Evolutionary conservation across 2,329 filamentous ascomycete genomes (phyloP), one percentile per base, ranked within the genome.

Genomic region (Aspergillus arachidicola): DNA sequence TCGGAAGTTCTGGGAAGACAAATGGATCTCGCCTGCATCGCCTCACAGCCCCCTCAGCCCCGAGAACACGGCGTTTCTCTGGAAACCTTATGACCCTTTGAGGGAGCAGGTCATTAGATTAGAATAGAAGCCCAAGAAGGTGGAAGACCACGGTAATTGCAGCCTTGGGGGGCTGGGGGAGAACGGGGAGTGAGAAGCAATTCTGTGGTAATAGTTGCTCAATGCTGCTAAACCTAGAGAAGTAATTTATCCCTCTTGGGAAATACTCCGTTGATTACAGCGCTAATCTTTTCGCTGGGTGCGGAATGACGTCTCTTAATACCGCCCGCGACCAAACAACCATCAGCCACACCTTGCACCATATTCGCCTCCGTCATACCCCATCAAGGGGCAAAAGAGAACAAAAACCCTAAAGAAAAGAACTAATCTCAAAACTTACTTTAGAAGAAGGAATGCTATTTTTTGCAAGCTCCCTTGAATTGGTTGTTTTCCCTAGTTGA

Each of bases 291-390:
- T 14, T 32, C 19, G 21, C 38, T 63, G 32, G 61, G 56, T 50
- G 66, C 64, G 64, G 64, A 69, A 73, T 73, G 71, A 73, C 72
- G 71, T 74, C 67, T 69, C 55, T 59, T 57, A 61, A 28, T 32
- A 50, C 55, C 32, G 50, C 41, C 55, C 28, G 45, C 34, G 34
- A 19, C 16, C 36, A 23, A 36, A 55, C 12, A 28, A 38, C 14
- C 32, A 26, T 21, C 59, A 32, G 51, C 53, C 41, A 57, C 41
- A 57, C 41, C 6, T 19, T 21, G 9, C 9, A 34, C 14, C 46
- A 30, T 21, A 23, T 46, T 46, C n/a, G n/a, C 21, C n/a, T 46
- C 16, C 43, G 45, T 28, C 14, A 28, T 48, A 51, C 16, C n/a
- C 5, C 5, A 30, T 19, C 16, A 32, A 32, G 48, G 28, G 48